A percentile compares a stretch with the other conserved stretches of the same genome.
Evolutionary conservation across 164 flowering plant genomes (phyloP).

Genomic region (Brasenia schreberi): DNA sequence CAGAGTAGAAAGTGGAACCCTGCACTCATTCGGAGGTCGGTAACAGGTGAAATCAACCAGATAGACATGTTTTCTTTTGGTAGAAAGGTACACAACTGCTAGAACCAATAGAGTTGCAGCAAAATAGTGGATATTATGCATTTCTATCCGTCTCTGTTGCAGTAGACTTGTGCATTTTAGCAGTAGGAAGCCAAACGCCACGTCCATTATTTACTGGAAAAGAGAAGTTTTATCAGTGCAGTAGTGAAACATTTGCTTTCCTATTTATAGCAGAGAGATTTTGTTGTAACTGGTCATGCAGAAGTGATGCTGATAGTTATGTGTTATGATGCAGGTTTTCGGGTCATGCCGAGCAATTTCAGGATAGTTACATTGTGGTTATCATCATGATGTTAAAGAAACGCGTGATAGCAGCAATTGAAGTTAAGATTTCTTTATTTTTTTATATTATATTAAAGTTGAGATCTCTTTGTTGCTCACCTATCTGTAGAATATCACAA

Average conservation of each 20-base stretch:
- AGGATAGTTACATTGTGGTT: no score
- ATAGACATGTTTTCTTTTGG: slow-evolving; percentile 5
- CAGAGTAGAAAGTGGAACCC: not conserved
- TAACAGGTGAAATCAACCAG: not conserved
- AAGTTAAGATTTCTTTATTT: not conserved
- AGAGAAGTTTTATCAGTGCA: not conserved
- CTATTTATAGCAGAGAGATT: not conserved
- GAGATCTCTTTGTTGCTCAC: no score
- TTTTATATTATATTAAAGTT: no score
- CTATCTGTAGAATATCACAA: no score
- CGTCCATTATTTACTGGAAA: not conserved
- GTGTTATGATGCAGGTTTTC: not conserved
- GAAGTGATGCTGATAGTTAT: no score
- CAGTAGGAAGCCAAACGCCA: not conserved
- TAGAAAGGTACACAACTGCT: slow-evolving; percentile 2
- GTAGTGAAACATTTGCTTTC: not conserved
- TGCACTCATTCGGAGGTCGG: not conserved
- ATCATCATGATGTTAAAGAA: no score
- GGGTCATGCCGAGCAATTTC: not conserved
- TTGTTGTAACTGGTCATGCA: not conserved
- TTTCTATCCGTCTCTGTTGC: not conserved
- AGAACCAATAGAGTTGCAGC: not conserved
- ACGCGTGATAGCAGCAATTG: not conserved
- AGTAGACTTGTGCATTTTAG: not conserved
- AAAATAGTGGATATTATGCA: not conserved